Base-by-base conservation (phyloP, 2,329 filamentous ascomycete genomes). In the Exophiala aquamarina region DNA sequence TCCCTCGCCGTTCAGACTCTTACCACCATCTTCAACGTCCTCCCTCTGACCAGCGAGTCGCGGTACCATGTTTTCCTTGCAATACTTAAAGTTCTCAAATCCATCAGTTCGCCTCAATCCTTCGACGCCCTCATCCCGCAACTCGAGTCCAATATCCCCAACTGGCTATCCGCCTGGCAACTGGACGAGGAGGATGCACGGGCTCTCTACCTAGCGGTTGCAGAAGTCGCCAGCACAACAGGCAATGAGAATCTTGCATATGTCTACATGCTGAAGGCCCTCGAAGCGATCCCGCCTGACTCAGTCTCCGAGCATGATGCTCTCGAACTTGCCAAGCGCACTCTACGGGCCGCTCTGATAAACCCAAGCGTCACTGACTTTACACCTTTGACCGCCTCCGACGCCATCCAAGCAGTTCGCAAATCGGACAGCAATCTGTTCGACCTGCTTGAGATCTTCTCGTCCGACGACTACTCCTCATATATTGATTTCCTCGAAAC, bases 21-120 rank as follows among this genome's bases (percentile, higher is more conserved):
- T 60, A 90, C 89, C 65, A 96, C 91, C 61, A 83, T 98, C 65
- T 98, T 97, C 84, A 98, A 98, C 79, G 86, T 94, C 58, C 81
- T 97, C 59, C 74, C 84, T 59, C 74, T 84, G 52, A 76, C 84
- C 63, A 86, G 90, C 65, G 84, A 89, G 45, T 81, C 88, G 65
- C 85, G 93, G 52, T 95, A 86, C 72, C 87, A 95, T 66, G 89
- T 98, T 50, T 88, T 98, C 64, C 79, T 93, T 68, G 83, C 90
- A 63, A 90, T 96, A 60, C 73, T 97, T 55, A 85, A 85, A 61
- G 87, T 96, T 61, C 82, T 96, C 68, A 86, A 86, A 66, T 70
- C 75, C 48, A 79, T 86, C 61, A 76, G 80, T 63, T 82, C 89
- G 36, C 76, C 84, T 60, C 74, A 79, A 65, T 81, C 89, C 69